These are phyloP conservation scores for Mucor racemosus DNA, from an alignment of 371 early-diverging fungal genomes.

Conservation along the genomic window DNA sequence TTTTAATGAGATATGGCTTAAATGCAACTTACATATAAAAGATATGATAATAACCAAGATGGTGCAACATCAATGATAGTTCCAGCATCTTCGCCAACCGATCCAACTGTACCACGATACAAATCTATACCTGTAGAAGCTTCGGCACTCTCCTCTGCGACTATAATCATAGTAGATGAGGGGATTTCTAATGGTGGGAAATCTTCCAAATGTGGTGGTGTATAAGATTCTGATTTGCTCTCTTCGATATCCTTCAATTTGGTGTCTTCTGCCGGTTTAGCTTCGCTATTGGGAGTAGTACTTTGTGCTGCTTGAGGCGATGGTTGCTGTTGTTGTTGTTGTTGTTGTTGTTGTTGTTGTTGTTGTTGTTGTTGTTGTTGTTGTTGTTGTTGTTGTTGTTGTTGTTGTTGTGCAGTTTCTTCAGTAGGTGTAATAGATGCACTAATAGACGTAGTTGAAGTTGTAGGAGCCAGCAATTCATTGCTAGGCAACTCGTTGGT, in stretches of 20 bases:
- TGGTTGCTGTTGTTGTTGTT: neutral
- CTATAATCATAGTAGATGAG: constrained; percentile 67
- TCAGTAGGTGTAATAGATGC: neutral
- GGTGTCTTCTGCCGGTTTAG: constrained; percentile 7
- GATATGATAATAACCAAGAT: constrained; percentile 66
- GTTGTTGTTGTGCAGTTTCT: constrained; percentile 1
- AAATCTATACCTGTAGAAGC: constrained; percentile 78
- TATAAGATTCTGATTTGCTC: constrained; percentile 40
- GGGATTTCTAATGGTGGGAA: constrained; percentile 72
- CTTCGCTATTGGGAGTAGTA: constrained; percentile 4
- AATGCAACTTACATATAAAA: constrained; percentile 54
- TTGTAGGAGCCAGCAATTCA: neutral
- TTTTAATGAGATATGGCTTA: too few species aligned
- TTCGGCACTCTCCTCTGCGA: constrained; percentile 82
- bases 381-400: too few species aligned
- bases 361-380: too few species aligned
- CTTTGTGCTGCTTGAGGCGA: neutral
- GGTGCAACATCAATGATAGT: constrained; percentile 53
- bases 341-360: too few species aligned
- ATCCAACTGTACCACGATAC: constrained; percentile 73
- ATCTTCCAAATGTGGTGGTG: constrained; percentile 54
- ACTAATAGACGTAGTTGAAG: neutral
- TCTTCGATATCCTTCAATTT: constrained; percentile 19
- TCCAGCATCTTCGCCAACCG: constrained; percentile 56
- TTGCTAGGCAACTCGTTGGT: constrained; percentile 34